A percentile compares a stretch with the other conserved stretches of the same genome.
phyloP scores from a whole-genome alignment of 1,284 basidiomycete species.

The Cryptococcus sp. region DNA sequence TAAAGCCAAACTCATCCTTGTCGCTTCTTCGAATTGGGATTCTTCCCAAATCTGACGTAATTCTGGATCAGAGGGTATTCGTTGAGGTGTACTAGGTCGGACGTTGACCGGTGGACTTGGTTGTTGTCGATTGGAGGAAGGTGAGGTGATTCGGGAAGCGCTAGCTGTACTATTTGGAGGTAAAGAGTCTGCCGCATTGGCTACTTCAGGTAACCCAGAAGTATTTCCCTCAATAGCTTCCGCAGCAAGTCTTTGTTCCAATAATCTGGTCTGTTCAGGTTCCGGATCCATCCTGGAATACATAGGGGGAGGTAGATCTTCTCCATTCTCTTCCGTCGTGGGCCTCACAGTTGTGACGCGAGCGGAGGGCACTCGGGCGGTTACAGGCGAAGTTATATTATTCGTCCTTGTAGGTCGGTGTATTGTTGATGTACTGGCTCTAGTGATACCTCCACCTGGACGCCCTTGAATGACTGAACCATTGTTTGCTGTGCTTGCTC shows the following conservation, averaged over 20 bases:
- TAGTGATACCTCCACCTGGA: background rate
- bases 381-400: background rate
- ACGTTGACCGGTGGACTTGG: background rate
- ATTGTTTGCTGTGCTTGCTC: background rate
- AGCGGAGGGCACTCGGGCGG: background rate
- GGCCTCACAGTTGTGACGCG: background rate
- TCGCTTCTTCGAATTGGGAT: constrained; percentile 40
- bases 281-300: constrained; percentile 41
- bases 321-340: constrained; percentile 10
- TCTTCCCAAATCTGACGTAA: constrained; percentile 35
- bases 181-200: background rate
- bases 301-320: constrained; percentile 39
- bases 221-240: constrained; percentile 17
- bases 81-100: constrained; percentile 10
- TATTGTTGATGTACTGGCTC: constrained; percentile 1
- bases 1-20: constrained; percentile 23
- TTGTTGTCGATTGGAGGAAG: background rate
- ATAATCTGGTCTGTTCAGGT: constrained; percentile 33
- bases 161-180: background rate
- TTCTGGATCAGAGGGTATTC: constrained; percentile 21
- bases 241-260: constrained; percentile 33
- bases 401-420: background rate
- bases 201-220: too few relatives aligned
- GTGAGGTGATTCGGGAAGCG: background rate
- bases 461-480: background rate